These are phyloP conservation scores for Meyerozyma carpophila DNA, from an alignment of 1,139 yeast species.

Conservation along the genomic window DNA sequence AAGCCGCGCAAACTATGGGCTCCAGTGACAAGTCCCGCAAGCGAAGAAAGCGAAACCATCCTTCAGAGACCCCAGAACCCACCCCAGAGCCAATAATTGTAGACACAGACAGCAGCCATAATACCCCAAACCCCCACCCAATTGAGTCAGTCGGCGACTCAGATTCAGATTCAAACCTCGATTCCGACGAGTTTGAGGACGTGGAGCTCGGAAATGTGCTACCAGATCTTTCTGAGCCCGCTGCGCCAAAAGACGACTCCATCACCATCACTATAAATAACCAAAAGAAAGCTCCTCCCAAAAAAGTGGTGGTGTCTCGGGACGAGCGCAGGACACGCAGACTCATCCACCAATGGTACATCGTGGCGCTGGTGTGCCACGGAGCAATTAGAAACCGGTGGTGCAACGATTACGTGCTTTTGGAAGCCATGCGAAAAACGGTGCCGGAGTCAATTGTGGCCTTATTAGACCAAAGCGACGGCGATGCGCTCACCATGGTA, in stretches of 20 bases:
- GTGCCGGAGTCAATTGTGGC: slow-evolving; percentile 30
- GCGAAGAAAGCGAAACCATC: not conserved
- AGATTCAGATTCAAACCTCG: slow-evolving; percentile 4
- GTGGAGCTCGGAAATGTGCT: slow-evolving; percentile 18
- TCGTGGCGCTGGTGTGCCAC: slow-evolving; percentile 57
- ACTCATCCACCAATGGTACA: slow-evolving; percentile 53
- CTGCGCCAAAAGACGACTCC: slow-evolving; percentile 9
- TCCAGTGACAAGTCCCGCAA: not conserved
- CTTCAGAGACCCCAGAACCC: not conserved
- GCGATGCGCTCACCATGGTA: slow-evolving; percentile 31
- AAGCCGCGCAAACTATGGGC: not conserved
- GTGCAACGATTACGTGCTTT: slow-evolving; percentile 53
- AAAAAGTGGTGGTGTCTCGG: slow-evolving; percentile 32
- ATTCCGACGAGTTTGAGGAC: slow-evolving; percentile 31
- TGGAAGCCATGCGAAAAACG: slow-evolving; percentile 30
- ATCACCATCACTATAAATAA: slow-evolving; percentile 14
- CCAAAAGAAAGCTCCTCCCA: slow-evolving; percentile 5
- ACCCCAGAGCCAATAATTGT: not conserved
- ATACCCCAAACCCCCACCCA: not conserved
- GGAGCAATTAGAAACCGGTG: slow-evolving; percentile 68
- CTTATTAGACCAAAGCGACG: slow-evolving; percentile 6
- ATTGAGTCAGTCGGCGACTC: slow-evolving; percentile 5
- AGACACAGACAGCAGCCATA: not conserved
- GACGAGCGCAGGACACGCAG: slow-evolving; percentile 52
- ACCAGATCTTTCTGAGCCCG: slow-evolving; percentile 18